A percentile compares a stretch with the other conserved stretches of the same genome.
Evolutionary conservation across 495 filamentous ascomycete species (phyloP).

Genomic region (Hypoxylon fragiforme): DNA sequence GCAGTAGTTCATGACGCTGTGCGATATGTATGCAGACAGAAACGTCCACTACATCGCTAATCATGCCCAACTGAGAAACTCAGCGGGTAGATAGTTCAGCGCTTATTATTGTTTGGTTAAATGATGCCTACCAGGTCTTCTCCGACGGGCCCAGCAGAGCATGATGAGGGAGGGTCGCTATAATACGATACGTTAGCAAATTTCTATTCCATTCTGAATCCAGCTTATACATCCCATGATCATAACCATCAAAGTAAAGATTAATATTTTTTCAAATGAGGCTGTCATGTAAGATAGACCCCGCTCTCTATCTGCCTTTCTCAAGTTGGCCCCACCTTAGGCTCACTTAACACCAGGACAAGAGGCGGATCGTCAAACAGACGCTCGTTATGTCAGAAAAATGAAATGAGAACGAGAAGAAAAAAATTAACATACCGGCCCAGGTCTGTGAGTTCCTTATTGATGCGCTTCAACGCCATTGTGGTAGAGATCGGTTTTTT

Average conservation of each 20-base stretch:
- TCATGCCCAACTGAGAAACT: conserved; percentile 14
- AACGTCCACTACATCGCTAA: background rate
- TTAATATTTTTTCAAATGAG: conserved; percentile 2
- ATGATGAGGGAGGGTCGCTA: conserved; percentile 97
- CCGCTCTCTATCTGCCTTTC: conserved; percentile 32
- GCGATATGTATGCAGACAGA: background rate
- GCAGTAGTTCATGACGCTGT: conserved; percentile 24
- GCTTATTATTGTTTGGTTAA: conserved; percentile 24
- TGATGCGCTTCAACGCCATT: conserved; percentile 99
- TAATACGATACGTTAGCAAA: conserved; percentile 46
- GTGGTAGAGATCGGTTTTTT: conserved; percentile 44
- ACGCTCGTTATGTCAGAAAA: background rate
- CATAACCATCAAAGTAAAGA: background rate
- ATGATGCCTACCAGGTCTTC: conserved; percentile 87
- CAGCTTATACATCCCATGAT: background rate
- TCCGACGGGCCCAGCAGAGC: conserved; percentile 93
- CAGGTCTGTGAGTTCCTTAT: conserved; percentile 99
- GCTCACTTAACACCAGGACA: conserved; percentile 21
- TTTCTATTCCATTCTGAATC: conserved; percentile 3
- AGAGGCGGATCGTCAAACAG: conserved; percentile 16
- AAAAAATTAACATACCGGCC: conserved; percentile 74
- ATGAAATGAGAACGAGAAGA: conserved; percentile 20
- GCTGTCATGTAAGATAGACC: conserved; percentile 26
- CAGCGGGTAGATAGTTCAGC: conserved; percentile 5
- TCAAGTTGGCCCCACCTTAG: conserved; percentile 40